Conservation (phyloP, 2,329 filamentous ascomycete species). For the Pestalotiopsis sp. region DNA sequence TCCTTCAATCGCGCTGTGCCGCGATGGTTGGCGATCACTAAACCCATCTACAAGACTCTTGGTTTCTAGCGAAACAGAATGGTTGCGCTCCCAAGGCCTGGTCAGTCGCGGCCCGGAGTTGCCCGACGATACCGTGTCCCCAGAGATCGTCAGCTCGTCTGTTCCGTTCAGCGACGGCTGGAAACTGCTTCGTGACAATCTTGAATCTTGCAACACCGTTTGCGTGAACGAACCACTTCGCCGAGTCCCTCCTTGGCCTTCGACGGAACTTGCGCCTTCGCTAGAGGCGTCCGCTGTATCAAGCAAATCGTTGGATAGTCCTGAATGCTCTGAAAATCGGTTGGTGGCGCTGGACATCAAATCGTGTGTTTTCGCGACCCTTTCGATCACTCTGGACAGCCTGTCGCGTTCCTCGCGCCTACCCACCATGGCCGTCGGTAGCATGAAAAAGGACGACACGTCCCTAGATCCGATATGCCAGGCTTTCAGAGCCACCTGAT, state of each 20-base stretch:
- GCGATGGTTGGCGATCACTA: conserved; percentile 43
- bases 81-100: conserved; percentile 55
- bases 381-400: conserved; percentile 76
- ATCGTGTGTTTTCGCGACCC: conserved; percentile 68
- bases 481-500: conserved; percentile 69
- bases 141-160: conserved; percentile 30
- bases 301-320: conserved; percentile 52
- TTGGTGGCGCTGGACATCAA: conserved; percentile 44
- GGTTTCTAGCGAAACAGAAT: conserved; percentile 52
- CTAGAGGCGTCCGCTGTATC: conserved; percentile 58
- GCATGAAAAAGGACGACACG: conserved; percentile 88
- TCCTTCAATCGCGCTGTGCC: conserved; percentile 45
- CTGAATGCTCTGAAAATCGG: conserved; percentile 57
- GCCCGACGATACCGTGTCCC: conserved; percentile 50
- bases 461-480: conserved; percentile 83
- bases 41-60: conserved; percentile 49
- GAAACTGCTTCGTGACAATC: conserved; percentile 38
- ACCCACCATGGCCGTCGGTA: conserved; percentile 82
- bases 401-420: conserved; percentile 71
- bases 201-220: conserved; percentile 45
- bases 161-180: conserved; percentile 40
- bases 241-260: conserved; percentile 45
- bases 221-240: conserved; percentile 53
- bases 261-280: conserved; percentile 61
- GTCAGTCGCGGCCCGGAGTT: conserved; percentile 42